Evolutionary conservation across 2,329 filamentous ascomycete genomes (phyloP).

Genomic region (Fusarium devonianum): DNA sequence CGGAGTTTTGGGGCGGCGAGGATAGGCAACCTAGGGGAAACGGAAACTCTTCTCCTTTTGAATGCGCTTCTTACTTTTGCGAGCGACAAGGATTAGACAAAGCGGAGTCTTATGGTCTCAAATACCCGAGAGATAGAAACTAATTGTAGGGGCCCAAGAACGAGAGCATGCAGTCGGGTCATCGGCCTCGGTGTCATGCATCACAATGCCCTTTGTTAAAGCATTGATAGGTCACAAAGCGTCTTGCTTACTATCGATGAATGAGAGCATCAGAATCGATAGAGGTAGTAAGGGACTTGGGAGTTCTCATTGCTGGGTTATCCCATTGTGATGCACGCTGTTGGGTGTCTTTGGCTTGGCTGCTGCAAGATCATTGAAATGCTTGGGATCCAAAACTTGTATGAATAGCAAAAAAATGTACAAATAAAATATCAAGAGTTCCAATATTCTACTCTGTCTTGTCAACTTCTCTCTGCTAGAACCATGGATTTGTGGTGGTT

Average conservation of each 20-base stretch:
- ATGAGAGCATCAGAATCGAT: neutral
- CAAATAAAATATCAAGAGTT: too few relatives aligned
- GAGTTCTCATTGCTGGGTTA: too few relatives aligned
- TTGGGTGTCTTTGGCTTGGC: too few relatives aligned
- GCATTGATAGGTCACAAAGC: neutral
- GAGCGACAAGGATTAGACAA: conserved; percentile 27
- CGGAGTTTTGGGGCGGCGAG: conserved; percentile 30
- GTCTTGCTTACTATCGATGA: neutral
- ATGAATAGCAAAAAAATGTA: too few relatives aligned
- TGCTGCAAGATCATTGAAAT: too few relatives aligned
- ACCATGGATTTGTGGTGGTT: too few relatives aligned
- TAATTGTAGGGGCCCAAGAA: too few relatives aligned
- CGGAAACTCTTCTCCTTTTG: conserved; percentile 27
- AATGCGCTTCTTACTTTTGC: conserved; percentile 7
- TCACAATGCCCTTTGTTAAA: neutral
- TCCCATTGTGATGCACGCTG: too few relatives aligned
- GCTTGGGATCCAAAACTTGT: too few relatives aligned
- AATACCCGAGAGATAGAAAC: conserved; percentile 35
- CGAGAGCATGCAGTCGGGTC: conserved; percentile 22
- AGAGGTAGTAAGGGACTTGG: too few relatives aligned
- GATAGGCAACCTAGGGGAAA: conserved; percentile 5
- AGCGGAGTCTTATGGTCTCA: conserved; percentile 16
- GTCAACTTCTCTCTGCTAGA: too few relatives aligned
- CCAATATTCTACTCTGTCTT: too few relatives aligned
- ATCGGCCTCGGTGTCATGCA: neutral